Conservation (phyloP, 108 stramenopile genomes). For the Pelagomonas calceolata region DNA sequence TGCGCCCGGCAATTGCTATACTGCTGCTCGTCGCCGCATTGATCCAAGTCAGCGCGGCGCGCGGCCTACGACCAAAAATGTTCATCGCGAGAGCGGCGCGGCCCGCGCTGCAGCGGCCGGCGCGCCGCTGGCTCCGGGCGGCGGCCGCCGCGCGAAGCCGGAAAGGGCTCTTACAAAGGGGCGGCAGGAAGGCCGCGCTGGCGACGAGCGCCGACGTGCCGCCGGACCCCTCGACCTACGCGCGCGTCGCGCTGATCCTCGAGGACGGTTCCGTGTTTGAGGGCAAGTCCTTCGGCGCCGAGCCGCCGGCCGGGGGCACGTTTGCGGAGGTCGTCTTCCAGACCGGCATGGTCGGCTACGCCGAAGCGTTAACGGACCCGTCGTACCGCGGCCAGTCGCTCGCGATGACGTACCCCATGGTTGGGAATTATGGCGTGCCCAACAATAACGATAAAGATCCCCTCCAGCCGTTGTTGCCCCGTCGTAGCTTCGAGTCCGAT, state of each 20-base stretch:
- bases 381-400: slow-evolving; percentile 92
- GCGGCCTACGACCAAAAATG: too few relatives aligned
- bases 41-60: too few relatives aligned
- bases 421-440: slow-evolving; percentile 97
- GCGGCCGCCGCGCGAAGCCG: too few relatives aligned
- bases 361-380: slow-evolving; percentile 94
- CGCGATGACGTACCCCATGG: slow-evolving; percentile 84
- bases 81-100: too few relatives aligned
- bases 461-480: slow-evolving; percentile 48
- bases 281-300: slow-evolving; percentile 16
- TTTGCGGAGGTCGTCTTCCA: slow-evolving; percentile 89
- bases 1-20: too few relatives aligned
- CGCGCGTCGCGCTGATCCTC: slow-evolving; percentile 1
- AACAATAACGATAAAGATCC: slow-evolving; percentile 64
- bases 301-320: slow-evolving; percentile 4
- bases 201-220: too few relatives aligned
- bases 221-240: background rate
- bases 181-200: too few relatives aligned
- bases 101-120: too few relatives aligned
- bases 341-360: slow-evolving; percentile 99
- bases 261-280: slow-evolving; percentile 8
- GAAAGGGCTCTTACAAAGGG: too few relatives aligned
- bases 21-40: too few relatives aligned
- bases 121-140: too few relatives aligned
- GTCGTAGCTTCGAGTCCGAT: slow-evolving; percentile 76